phyloP scores from a whole-genome alignment of 352 stramenopile species.

The Phytopythium kandeliae region DNA sequence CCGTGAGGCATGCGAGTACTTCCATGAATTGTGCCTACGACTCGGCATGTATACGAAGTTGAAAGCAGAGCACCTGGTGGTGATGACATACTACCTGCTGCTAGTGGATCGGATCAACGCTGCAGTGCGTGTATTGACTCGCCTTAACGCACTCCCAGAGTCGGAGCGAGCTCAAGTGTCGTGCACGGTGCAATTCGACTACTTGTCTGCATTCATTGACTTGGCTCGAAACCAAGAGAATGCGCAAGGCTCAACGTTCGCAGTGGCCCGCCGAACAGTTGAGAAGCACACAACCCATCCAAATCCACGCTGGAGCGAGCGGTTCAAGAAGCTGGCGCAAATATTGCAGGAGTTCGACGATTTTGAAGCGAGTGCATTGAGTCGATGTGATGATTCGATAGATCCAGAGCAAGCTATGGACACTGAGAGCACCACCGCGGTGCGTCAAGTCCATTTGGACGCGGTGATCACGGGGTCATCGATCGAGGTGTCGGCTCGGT shows the following conservation, averaged over 20 bases:
- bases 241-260: conserved; percentile 11
- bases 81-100: conserved; percentile 44
- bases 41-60: conserved; percentile 23
- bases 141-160: conserved; percentile 8
- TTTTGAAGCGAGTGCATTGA: conserved; percentile 15
- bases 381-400: conserved; percentile 12
- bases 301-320: conserved; percentile 36
- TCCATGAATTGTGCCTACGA: conserved; percentile 31
- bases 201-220: conserved; percentile 56
- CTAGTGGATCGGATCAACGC: conserved; percentile 34
- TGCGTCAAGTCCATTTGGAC: conserved; percentile 14
- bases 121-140: conserved; percentile 27
- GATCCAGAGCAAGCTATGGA: conserved; percentile 7
- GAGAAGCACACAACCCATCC: conserved; percentile 28
- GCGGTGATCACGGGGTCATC: conserved; percentile 18
- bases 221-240: conserved; percentile 26
- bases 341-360: conserved; percentile 44
- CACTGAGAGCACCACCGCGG: background rate
- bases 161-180: conserved; percentile 8
- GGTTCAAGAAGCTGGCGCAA: conserved; percentile 33
- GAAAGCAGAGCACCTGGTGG: conserved; percentile 24
- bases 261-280: conserved; percentile 26
- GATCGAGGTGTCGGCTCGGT: conserved; percentile 24
- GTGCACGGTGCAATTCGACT: conserved; percentile 44
- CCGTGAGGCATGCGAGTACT: conserved; percentile 30